These are phyloP conservation scores for Myrmaecium sp. DNA, from an alignment of 2,329 filamentous ascomycete species.

Conservation along the genomic window DNA sequence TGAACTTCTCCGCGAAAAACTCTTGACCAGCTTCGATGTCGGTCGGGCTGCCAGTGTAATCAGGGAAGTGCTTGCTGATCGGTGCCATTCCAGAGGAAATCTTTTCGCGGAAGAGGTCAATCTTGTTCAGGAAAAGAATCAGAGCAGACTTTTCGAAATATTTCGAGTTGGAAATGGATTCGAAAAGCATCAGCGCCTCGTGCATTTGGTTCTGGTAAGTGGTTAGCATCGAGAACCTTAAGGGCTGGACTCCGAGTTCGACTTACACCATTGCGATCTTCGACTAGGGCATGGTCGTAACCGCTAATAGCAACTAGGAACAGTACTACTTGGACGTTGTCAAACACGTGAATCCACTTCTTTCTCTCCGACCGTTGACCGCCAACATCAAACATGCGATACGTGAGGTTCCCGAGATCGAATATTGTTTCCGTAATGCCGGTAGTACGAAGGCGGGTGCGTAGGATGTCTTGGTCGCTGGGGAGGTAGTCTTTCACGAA, in stretches of 20 bases:
- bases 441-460: conserved; percentile 77
- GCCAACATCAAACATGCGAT: conserved; percentile 93
- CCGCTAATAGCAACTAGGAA: conserved; percentile 93
- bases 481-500: conserved; percentile 62
- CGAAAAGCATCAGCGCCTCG: conserved; percentile 36
- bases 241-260: neutral
- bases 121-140: conserved; percentile 37
- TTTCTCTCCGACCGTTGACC: conserved; percentile 85
- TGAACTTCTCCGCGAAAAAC: conserved; percentile 35
- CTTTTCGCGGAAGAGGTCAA: conserved; percentile 35
- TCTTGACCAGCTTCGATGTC: conserved; percentile 31
- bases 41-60: conserved; percentile 26
- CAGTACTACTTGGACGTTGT: conserved; percentile 79
- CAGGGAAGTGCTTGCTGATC: conserved; percentile 32
- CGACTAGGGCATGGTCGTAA: conserved; percentile 89
- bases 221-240: conserved; percentile 5
- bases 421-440: conserved; percentile 94
- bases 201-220: conserved; percentile 34
- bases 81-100: conserved; percentile 27
- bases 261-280: conserved; percentile 88
- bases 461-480: conserved; percentile 84
- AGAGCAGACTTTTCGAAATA: conserved; percentile 35
- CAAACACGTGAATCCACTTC: conserved; percentile 96
- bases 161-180: conserved; percentile 34
- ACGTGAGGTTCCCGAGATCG: conserved; percentile 78